Percentiles rank a stretch among this genome's conserved stretches.
Evolutionary conservation across 108 stramenopile species (phyloP).

Genomic region (Poteriospumella lacustris): DNA sequence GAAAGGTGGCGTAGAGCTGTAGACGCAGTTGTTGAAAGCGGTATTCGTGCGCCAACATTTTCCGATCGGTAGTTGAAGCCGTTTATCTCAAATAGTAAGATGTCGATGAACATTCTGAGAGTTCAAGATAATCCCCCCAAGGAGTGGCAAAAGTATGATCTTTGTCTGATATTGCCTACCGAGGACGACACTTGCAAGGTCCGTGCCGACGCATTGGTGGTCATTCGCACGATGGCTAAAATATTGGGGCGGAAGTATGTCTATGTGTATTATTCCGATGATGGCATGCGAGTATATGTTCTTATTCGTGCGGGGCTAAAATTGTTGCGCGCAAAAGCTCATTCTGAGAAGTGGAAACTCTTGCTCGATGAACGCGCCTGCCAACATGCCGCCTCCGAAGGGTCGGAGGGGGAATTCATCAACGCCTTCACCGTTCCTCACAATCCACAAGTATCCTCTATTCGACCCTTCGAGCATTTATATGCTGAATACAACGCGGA

Average conservation of each 20-base stretch:
- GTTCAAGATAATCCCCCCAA: not conserved
- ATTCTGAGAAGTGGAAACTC: not conserved
- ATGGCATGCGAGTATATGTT: not conserved
- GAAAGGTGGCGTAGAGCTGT: too few species aligned
- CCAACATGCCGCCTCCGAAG: not conserved
- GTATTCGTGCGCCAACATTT: too few species aligned
- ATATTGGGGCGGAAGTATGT: not conserved
- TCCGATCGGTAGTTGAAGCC: too few species aligned
- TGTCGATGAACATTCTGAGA: not conserved
- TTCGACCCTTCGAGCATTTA: not conserved
- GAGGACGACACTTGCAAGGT: not conserved
- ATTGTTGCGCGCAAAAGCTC: not conserved
- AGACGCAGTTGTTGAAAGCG: too few species aligned
- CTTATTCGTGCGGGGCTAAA: not conserved
- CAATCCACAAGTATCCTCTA: not conserved
- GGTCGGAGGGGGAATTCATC: not conserved
- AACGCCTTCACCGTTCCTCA: not conserved
- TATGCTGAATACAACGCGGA: not conserved
- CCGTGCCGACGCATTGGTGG: not conserved
- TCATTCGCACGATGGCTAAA: not conserved
- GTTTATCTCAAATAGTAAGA: not conserved
- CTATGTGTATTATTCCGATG: not conserved
- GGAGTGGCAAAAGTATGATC: not conserved
- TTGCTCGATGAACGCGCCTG: not conserved
- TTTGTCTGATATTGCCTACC: not conserved